phyloP scores from a whole-genome alignment of 345 rosid genomes.

The Geranium brycei region DNA sequence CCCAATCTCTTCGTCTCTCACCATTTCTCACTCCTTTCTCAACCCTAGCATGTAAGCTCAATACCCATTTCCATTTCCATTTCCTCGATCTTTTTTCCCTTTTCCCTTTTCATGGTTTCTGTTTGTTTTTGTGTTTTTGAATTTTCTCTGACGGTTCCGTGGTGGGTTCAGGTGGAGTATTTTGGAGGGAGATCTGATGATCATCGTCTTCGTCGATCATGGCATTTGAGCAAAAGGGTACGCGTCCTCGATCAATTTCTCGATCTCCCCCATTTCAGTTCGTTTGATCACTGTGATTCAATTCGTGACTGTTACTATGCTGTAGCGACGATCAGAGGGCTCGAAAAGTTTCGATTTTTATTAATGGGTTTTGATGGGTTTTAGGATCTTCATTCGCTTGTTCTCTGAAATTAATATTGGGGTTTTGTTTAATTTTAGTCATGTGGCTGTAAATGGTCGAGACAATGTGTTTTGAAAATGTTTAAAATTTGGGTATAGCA shows the following conservation, averaged over 20 bases:
- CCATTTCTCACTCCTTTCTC: neutral
- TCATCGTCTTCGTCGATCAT: slow-evolving; percentile 42
- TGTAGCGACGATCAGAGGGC: neutral
- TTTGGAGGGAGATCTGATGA: slow-evolving; percentile 52
- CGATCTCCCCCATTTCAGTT: slow-evolving; percentile 2
- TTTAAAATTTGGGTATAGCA: neutral
- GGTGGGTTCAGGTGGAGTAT: slow-evolving; percentile 24
- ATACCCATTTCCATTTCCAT: neutral
- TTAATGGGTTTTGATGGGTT: slow-evolving; percentile 2
- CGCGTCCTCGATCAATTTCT: neutral
- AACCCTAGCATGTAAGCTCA: neutral
- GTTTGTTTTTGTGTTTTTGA: neutral
- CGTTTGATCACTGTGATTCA: neutral
- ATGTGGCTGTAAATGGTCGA: neutral
- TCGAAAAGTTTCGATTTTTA: neutral
- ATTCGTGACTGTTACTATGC: neutral
- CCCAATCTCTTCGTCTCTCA: neutral
- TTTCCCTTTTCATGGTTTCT: neutral
- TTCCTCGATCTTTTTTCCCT: neutral
- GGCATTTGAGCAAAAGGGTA: slow-evolving; percentile 57
- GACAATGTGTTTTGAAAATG: neutral
- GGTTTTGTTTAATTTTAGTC: neutral
- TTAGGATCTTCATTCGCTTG: neutral
- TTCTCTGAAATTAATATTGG: neutral
- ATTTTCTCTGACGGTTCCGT: neutral